A percentile compares a stretch with the other conserved stretches of the same genome.
phyloP scores from a whole-genome alignment of 2,329 filamentous ascomycete genomes.

The Penicillium sumatraense region DNA sequence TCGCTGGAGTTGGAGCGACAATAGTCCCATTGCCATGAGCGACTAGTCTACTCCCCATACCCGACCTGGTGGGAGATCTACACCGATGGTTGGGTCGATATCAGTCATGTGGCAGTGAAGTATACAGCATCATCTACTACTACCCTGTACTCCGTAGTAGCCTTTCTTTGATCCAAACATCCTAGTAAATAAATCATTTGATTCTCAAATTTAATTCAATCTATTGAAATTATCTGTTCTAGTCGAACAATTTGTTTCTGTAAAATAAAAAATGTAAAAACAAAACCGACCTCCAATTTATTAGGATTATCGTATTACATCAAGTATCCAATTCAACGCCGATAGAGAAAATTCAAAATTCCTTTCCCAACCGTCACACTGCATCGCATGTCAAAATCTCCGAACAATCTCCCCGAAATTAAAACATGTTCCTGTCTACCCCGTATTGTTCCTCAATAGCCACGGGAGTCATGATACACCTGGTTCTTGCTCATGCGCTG shows the following conservation, averaged over 20 bases:
- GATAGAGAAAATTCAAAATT: not conserved
- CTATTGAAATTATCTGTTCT: too few relatives aligned
- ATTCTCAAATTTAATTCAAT: too few relatives aligned
- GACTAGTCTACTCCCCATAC: not conserved
- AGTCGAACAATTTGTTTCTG: too few relatives aligned
- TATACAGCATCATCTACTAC: not conserved
- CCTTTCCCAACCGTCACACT: not conserved
- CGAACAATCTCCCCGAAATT: not conserved
- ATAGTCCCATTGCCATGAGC: not conserved
- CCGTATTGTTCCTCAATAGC: too few relatives aligned
- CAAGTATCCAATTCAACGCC: not conserved
- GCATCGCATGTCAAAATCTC: not conserved
- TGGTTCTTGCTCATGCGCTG: too few relatives aligned
- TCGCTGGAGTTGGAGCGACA: not conserved
- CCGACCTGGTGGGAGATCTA: not conserved
- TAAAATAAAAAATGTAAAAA: too few relatives aligned
- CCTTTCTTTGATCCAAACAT: too few relatives aligned
- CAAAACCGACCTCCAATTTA: too few relatives aligned
- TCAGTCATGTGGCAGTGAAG: not conserved
- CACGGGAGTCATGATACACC: too few relatives aligned
- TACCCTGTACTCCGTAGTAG: too few relatives aligned
- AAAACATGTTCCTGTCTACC: too few relatives aligned
- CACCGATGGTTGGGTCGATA: not conserved
- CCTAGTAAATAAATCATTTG: too few relatives aligned
- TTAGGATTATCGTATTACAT: conserved; percentile 2